Base-by-base conservation (phyloP, 768 basidiomycete genomes). In the Mycena filopes region DNA sequence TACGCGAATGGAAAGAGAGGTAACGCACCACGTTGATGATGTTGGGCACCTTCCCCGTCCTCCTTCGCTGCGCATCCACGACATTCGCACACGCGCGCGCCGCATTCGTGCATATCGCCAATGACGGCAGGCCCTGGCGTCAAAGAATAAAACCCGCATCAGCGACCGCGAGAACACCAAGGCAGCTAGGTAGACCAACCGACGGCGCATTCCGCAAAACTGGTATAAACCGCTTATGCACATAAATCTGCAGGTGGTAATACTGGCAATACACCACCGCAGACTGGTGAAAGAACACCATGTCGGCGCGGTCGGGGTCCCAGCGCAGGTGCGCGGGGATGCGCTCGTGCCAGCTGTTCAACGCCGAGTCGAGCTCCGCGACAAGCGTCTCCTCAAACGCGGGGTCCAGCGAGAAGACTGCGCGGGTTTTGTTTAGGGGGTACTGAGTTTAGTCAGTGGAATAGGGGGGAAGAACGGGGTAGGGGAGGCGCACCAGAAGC, bases 31-130 rank as follows among this genome's bases (percentile, higher is more conserved):
- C 18, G 16, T 61, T 81, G 76, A 55, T 80, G 45, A 29, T 70
- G 66, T n/a, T 53, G 75, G 66, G 18, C 78, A 80, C 46, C 77
- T 59, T 20, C 65, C 64, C 43, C 73, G 74, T 25, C 75, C 75
- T 61, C 68, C 75, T 57, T 29, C 82, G 75, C 63, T 81, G 80
- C 36, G 79, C 60, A 77, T 94, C 92, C 25, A 93, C 76, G 28
- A 95, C 84, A 71, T 90, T 91, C 42, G 87, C 87, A 64, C 86
- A 89, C 2, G 91, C 92, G 15, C 93, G 83, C 2, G 94, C 92
- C 0, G 94, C 89, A 66, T 93, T 95, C 15, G 90, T 89, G 74
- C 93, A 95, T 57, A 95, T 94, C 0, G 92, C 91, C 33, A 95
- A 80, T 0, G 92, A 71, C 40, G 36, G 36, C 36, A 36, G 10